Evolutionary conservation across 2,329 filamentous ascomycete species (phyloP).

Genomic region (Niveomyces coronatus): DNA sequence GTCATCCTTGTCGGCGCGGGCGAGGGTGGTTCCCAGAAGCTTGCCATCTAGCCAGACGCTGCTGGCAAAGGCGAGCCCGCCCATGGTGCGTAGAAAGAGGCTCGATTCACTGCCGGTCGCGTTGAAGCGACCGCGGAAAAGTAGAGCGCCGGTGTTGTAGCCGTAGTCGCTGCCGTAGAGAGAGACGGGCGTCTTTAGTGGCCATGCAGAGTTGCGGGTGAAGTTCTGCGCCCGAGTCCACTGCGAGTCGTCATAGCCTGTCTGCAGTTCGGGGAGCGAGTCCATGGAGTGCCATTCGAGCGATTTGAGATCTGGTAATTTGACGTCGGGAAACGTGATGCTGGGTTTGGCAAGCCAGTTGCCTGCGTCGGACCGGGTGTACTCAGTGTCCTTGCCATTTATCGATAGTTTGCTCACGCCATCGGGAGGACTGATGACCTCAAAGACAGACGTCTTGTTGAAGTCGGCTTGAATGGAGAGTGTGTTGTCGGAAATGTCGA

Average conservation of each 20-base stretch:
- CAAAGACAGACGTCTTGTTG: slow-evolving; percentile 53
- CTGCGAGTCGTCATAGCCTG: slow-evolving; percentile 28
- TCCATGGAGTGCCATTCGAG: slow-evolving; percentile 11
- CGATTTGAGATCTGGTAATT: slow-evolving; percentile 2
- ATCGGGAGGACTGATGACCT: slow-evolving; percentile 50
- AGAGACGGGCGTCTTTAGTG: slow-evolving; percentile 47
- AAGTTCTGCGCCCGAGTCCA: slow-evolving; percentile 28
- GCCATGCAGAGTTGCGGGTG: slow-evolving; percentile 15
- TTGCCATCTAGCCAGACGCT: slow-evolving; percentile 51
- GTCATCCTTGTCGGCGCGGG: slow-evolving; percentile 35
- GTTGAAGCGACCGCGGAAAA: slow-evolving; percentile 57
- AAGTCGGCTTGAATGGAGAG: slow-evolving; percentile 58
- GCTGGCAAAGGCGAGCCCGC: slow-evolving; percentile 54
- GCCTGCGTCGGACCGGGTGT: slow-evolving; percentile 25
- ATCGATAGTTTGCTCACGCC: slow-evolving; percentile 31
- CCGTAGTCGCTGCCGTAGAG: slow-evolving; percentile 62
- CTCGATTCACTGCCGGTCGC: slow-evolving; percentile 46
- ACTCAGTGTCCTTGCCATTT: slow-evolving; percentile 23
- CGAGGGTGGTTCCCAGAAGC: slow-evolving; percentile 52
- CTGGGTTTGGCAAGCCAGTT: slow-evolving; percentile 27
- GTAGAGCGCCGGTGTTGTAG: slow-evolving; percentile 52
- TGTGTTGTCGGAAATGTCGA: slow-evolving; percentile 38
- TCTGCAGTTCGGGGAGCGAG: slow-evolving; percentile 12
- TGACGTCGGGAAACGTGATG: slow-evolving; percentile 3
- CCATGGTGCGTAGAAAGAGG: slow-evolving; percentile 47